Evolutionary conservation across 176 grass and related monocot species (phyloP).

Genomic region (Pontederia crassipes): DNA sequence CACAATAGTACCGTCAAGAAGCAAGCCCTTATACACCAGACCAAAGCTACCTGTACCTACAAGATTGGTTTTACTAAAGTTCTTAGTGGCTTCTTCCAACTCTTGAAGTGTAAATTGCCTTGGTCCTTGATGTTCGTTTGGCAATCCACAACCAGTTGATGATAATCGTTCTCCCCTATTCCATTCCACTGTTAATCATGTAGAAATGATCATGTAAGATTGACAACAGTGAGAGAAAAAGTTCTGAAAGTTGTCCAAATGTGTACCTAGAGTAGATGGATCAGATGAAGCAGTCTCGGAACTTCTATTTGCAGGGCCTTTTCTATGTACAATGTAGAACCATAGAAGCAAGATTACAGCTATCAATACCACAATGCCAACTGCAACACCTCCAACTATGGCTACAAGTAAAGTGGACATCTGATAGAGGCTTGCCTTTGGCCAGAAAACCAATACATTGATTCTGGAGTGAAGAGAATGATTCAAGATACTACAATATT

Average conservation of each 20-base stretch:
- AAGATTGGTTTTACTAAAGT: conserved; percentile 67
- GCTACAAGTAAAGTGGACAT: conserved; percentile 54
- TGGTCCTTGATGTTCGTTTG: conserved; percentile 34
- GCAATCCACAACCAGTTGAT: conserved; percentile 25
- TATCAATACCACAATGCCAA: conserved; percentile 27
- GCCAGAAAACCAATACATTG: conserved; percentile 43
- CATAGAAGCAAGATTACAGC: conserved; percentile 25
- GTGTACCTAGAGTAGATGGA: conserved; percentile 56
- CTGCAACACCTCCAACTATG: conserved; percentile 49
- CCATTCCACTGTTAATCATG: conserved; percentile 55
- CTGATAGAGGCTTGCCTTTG: conserved; percentile 18
- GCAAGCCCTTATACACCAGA: conserved; percentile 71
- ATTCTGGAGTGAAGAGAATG: conserved; percentile 17
- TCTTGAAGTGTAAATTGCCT: conserved; percentile 69
- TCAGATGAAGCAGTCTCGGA: conserved; percentile 84
- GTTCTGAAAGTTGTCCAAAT: conserved; percentile 6
- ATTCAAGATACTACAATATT: neutral
- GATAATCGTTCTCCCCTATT: conserved; percentile 39
- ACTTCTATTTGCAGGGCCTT: conserved; percentile 32
- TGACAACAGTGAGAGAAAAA: conserved; percentile 2
- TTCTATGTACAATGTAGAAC: conserved; percentile 23
- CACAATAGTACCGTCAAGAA: conserved; percentile 83
- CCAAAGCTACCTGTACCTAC: conserved; percentile 81
- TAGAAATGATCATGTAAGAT: neutral
- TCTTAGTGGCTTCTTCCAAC: conserved; percentile 68